Evolutionary conservation across 768 basidiomycete species (phyloP), one percentile per base, ranked within the genome.

Genomic region (Tubosaeta sp.): DNA sequence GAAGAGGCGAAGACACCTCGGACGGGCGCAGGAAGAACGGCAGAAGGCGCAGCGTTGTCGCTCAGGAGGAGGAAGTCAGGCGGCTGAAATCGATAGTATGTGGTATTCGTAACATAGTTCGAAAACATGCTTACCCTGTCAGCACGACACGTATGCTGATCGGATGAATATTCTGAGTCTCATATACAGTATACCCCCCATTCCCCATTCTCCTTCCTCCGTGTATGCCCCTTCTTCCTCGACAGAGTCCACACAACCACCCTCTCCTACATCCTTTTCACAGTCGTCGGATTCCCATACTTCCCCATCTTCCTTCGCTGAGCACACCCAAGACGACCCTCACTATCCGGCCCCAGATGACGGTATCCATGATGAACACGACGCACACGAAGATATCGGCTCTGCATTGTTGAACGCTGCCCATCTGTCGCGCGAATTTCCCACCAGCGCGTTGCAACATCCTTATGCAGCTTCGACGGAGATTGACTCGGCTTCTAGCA

Each of bases 121-220:
- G 39, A 46, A 47, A 54, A 52, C 19, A 42, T 32, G 27, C 65
- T 70, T 29, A 61, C 46, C 45, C 14, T 48, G 57, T 38, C 67
- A 94, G 92, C 93, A 95, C 65, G 93, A 95, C 69, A 95, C 93
- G 9, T 95, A 95, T 68, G 91, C 89, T 53, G 91, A 95, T 69
- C 83, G 93, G 47, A 92, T 95, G 87, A 88, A 89, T 63, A 93
- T 95, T 64, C 79, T 95, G 50, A 89, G 88, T 61, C 78, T 90
- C 58, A 91, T 92, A 56, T 93, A 93, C 74, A 86, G 83, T 67
- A 91, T 93, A 67, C 88, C 88, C 25, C 79, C 86, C 41, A 79
- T 83, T 41, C 85, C 86, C 19, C 82, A 87, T 63, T 77, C 86
- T 11, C 78, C 82, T 26, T 68, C 81, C 14, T 76, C 80, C 7